Base-by-base conservation (phyloP, 2,329 filamentous ascomycete species). In the Fusarium sp. region DNA sequence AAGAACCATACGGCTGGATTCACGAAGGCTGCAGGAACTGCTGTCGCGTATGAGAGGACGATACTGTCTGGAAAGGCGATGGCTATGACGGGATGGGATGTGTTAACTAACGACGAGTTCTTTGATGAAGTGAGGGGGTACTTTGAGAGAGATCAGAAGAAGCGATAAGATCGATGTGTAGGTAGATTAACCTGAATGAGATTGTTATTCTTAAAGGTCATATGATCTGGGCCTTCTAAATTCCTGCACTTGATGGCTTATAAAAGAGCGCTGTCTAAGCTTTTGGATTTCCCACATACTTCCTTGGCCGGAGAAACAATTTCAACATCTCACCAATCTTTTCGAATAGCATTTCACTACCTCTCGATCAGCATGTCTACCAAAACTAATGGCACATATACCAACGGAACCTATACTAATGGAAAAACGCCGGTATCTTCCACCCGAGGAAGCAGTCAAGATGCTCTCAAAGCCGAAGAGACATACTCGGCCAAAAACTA, bases 81-180 rank as follows among this genome's bases (percentile, higher is more conserved):
- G 47, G 54, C 58, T 9, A 33, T 62, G 26, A 56, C 56, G 15
- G 58, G 54, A 4, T 62, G 54, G 58, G 54, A 56, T 19, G 43
- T 58, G 4, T 22, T 62, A 9, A 44, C 6, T 0, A 47, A 62
- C 15, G 58, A 57, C 5, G 13, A 1, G 1, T 62, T 62, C 17
- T 53, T 26, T 30, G 40, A 9, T 17, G 17, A 53, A 17, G 50
- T 53, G 3, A 22, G 24, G 5, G 20, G 37, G 10, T 6, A n/a
- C 1, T 53, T 53, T 28, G 40, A 45, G 9, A 20, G 4, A 2
- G 48, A 50, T 8, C 35, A 17, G 6, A 40, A 22, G 7, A 4
- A 17, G 7, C 17, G 48, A 8, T 50, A 30, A n/a, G 14, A 5
- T 24, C 6, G 13, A 8, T 35, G 5, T 15, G 17, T 35, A 17